Evolutionary conservation across 441 rosid genomes (phyloP).

Genomic region (Adansonia gregorii): DNA sequence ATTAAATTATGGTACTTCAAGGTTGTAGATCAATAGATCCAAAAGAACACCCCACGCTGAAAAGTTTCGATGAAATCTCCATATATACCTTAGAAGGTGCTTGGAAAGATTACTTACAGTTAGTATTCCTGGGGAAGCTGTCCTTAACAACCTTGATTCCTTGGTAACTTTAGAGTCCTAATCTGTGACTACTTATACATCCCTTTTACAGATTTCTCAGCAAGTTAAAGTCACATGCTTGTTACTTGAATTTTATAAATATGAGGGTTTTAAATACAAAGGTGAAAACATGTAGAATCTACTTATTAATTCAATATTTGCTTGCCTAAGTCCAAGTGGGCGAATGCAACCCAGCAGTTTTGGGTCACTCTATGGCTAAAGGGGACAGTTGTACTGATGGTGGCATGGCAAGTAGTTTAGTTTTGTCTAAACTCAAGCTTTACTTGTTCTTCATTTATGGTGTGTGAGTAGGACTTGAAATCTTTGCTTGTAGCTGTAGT

Average conservation of each 20-base stretch:
- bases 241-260: background rate
- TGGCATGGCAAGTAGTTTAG: background rate
- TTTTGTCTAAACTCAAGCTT: background rate
- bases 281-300: background rate
- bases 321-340: background rate
- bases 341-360: background rate
- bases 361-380: constrained; percentile 1
- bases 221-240: background rate
- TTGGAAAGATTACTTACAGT: background rate
- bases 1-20: background rate
- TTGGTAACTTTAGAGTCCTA: background rate
- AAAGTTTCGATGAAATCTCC: background rate
- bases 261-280: background rate
- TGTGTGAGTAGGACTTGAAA: background rate
- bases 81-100: background rate
- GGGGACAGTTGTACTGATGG: background rate
- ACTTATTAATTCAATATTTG: background rate
- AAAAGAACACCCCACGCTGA: constrained; percentile 1
- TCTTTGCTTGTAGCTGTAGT: background rate
- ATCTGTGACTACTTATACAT: background rate
- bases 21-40: background rate
- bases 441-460: background rate
- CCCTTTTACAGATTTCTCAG: background rate
- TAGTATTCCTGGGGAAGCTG: background rate
- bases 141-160: background rate